A percentile compares a stretch with the other conserved stretches of the same genome.
Evolutionary conservation across 2,329 filamentous ascomycete species (phyloP).

Genomic region (Macrophomina pseudophaseolina): DNA sequence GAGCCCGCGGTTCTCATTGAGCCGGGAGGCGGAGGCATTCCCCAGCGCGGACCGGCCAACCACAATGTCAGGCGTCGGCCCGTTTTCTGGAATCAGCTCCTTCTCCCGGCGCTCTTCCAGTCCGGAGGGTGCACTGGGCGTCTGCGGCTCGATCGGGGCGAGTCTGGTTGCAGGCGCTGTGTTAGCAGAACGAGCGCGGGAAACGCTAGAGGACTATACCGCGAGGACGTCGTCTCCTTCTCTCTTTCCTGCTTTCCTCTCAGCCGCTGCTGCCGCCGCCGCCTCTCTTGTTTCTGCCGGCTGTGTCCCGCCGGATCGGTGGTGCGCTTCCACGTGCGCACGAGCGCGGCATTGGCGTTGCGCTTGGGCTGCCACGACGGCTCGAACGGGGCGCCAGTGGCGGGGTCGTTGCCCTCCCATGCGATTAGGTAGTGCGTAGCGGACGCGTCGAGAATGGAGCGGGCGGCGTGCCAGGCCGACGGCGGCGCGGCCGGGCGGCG

Average conservation of each 20-base stretch:
- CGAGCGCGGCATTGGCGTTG: conserved; percentile 41
- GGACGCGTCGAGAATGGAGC: conserved; percentile 39
- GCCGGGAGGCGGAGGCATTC: neutral
- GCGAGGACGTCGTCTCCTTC: neutral
- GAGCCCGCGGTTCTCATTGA: neutral
- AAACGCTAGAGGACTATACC: neutral
- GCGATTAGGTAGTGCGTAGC: conserved; percentile 57
- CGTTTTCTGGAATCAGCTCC: neutral
- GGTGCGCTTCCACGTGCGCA: conserved; percentile 41
- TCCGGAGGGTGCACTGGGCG: neutral
- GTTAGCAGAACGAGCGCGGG: neutral
- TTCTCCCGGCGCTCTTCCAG: neutral
- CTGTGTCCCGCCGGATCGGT: neutral
- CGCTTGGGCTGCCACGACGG: conserved; percentile 58
- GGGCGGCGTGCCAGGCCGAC: neutral
- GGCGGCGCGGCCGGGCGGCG: neutral
- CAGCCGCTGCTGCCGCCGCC: neutral
- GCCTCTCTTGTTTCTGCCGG: neutral
- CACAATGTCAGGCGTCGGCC: neutral
- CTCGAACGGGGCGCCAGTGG: conserved; percentile 54
- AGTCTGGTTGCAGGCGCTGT: neutral
- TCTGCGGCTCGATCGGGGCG: neutral
- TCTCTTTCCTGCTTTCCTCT: neutral
- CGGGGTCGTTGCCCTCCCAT: conserved; percentile 58
- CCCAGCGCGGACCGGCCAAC: neutral